phyloP scores from a whole-genome alignment of 179 eudicot genomes.

The Patellifolia procumbens region DNA sequence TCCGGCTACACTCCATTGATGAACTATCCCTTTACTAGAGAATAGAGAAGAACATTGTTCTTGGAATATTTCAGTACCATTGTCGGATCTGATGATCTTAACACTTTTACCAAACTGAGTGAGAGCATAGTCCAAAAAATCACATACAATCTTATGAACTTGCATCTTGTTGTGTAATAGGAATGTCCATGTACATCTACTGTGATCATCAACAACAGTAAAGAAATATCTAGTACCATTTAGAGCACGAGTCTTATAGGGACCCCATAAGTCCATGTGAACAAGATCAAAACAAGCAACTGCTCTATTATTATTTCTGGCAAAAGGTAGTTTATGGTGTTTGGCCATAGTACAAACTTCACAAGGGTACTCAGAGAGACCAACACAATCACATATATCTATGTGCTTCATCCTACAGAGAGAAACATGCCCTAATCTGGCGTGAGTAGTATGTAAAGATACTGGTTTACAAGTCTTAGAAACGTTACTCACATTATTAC shows the following conservation, averaged over 20 bases:
- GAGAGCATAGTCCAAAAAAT: not conserved
- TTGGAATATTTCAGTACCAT: not conserved
- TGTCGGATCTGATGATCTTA: not conserved
- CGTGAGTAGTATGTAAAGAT: not conserved
- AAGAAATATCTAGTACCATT: slow-evolving; percentile 4
- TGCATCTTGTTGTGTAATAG: not conserved
- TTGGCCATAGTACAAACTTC: not conserved
- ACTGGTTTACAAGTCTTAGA: too few species aligned
- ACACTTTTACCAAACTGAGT: not conserved
- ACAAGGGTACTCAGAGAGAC: not conserved
- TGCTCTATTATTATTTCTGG: not conserved
- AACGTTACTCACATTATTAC: too few species aligned
- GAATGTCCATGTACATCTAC: slow-evolving; percentile 5
- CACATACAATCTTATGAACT: not conserved
- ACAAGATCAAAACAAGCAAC: not conserved
- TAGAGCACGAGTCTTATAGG: not conserved
- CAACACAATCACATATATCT: too few species aligned
- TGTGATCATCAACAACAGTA: slow-evolving; percentile 9
- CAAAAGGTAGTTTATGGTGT: not conserved
- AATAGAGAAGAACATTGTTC: not conserved
- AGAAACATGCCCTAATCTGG: not conserved
- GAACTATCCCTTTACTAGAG: not conserved
- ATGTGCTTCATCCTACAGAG: not conserved
- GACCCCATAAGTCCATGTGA: slow-evolving; percentile 24
- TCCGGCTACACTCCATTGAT: not conserved